phyloP scores from a whole-genome alignment of 2,329 filamentous ascomycete genomes.

The Sarocladium brachiariae region DNA sequence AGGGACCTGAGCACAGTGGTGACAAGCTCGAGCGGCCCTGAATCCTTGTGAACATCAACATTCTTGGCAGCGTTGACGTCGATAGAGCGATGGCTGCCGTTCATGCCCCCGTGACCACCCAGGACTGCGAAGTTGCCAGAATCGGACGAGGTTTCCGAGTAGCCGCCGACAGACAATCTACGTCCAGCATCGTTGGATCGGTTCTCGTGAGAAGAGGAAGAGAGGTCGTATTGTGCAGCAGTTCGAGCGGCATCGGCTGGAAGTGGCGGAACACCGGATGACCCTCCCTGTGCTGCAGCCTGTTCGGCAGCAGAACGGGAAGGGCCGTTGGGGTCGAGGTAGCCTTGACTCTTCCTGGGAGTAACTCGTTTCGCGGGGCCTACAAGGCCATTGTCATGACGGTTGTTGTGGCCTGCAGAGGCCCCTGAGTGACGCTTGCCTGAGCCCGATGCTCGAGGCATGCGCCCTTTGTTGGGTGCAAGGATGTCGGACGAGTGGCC shows the following conservation, averaged over 20 bases:
- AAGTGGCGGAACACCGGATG: constrained; percentile 16
- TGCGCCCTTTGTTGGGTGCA: constrained; percentile 31
- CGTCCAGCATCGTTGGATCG: constrained; percentile 36
- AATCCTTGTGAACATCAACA: constrained; percentile 60
- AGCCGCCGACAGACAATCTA: constrained; percentile 42
- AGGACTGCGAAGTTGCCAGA: constrained; percentile 36
- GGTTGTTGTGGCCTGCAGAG: constrained; percentile 60
- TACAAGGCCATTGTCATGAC: constrained; percentile 84
- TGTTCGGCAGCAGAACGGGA: constrained; percentile 25
- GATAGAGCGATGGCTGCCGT: constrained; percentile 56
- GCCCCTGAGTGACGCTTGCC: constrained; percentile 57
- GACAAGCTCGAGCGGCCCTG: constrained; percentile 68
- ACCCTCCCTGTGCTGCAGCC: constrained; percentile 23
- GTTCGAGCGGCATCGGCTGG: constrained; percentile 2
- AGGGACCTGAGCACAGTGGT: constrained; percentile 84
- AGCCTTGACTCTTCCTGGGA: constrained; percentile 39
- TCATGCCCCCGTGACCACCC: constrained; percentile 27
- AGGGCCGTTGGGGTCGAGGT: constrained; percentile 32
- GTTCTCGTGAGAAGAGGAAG: constrained; percentile 25
- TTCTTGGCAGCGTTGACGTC: constrained; percentile 65
- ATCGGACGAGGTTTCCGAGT: constrained; percentile 50
- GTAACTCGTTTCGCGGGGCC: constrained; percentile 39
- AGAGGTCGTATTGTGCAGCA: constrained; percentile 14
- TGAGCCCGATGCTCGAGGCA: constrained; percentile 54
- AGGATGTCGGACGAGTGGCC: background rate